Evolutionary conservation across 1,284 basidiomycete genomes (phyloP), one percentile per base, ranked within the genome.

Genomic region (Neonothopanus nambi): DNA sequence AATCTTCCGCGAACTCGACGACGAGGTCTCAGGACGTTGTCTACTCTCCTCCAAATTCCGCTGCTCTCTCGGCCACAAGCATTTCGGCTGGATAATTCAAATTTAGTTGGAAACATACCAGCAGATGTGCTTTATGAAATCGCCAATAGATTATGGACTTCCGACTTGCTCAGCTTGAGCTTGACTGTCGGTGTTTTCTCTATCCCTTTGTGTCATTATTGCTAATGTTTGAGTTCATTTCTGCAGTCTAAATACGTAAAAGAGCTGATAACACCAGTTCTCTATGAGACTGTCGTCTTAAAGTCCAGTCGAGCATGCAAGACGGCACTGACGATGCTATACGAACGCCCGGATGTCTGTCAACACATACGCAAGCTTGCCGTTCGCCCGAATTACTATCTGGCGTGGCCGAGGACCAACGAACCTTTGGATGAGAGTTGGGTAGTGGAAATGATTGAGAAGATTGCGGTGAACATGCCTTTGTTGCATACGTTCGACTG

Each of bases 371-470:
- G 65, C 15, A 75, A 73, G 50, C 66, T 78, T 20, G 70, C 71
- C 11, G 65, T 78, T 15, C 67, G 74, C 11, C 76, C 76, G 1
- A 77, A 78, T 57, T 77, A 77, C 60, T 77, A 77, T 58, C 70
- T 77, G 23, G 66, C 76, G 5, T 77, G 76, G 76, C 76, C 76
- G 1, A 67, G 65, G 51, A 65, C 67, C 17, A 74, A 78, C 45
- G 65, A 68, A 38, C 58, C 60, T 5, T 57, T 77, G 17, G 65
- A 67, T 42, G 76, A 77, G 54, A 60, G 48, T 0, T 71, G 72
- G 72, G 72, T 78, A 0, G 70, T 67, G 8, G 40, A 56, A 3
- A 66, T 58, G 59, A 69, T 77, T 13, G 59, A 61, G 20, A 40
- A 51, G 2, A 61, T 76, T 12, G 70, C 73, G 6, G 59, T 55